phyloP scores from a whole-genome alignment of 2,329 filamentous ascomycete species.

The Daldinia sp. region DNA sequence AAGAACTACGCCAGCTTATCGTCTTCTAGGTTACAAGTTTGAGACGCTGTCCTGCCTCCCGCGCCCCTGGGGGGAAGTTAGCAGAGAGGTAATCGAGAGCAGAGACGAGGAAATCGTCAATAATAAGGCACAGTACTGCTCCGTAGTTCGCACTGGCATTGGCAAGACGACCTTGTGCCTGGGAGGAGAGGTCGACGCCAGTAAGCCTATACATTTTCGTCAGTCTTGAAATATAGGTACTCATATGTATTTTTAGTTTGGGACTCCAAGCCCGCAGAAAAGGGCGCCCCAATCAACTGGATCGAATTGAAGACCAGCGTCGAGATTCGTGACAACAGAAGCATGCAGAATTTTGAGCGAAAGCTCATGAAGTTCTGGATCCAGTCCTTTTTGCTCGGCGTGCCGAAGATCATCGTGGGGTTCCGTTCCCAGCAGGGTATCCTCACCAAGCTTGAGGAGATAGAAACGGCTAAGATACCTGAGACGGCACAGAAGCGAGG shows the following conservation, averaged over 20 bases:
- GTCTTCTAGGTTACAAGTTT: slow-evolving; percentile 87
- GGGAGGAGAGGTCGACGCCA: slow-evolving; percentile 92
- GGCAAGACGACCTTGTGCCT: slow-evolving; percentile 78
- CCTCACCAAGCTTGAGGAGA: slow-evolving; percentile 76
- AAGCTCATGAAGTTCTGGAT: slow-evolving; percentile 98
- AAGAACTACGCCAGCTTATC: slow-evolving; percentile 3
- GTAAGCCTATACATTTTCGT: slow-evolving; percentile 55
- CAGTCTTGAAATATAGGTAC: slow-evolving; percentile 4
- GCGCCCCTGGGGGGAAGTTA: slow-evolving; percentile 74
- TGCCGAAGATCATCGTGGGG: slow-evolving; percentile 90
- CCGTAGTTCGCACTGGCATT: slow-evolving; percentile 87
- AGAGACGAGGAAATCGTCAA: slow-evolving; percentile 77
- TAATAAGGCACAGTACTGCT: slow-evolving; percentile 96
- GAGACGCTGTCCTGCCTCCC: slow-evolving; percentile 84
- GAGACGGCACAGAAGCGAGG: slow-evolving; percentile 73
- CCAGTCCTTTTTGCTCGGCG: slow-evolving; percentile 92
- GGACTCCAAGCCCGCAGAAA: slow-evolving; percentile 77
- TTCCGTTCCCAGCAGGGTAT: slow-evolving; percentile 80
- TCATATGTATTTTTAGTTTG: slow-evolving; percentile 65
- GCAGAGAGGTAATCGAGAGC: slow-evolving; percentile 79
- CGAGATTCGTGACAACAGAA: slow-evolving; percentile 71
- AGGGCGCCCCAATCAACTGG: slow-evolving; percentile 81
- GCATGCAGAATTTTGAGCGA: slow-evolving; percentile 80
- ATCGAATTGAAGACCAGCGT: slow-evolving; percentile 94
- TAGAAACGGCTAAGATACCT: slow-evolving; percentile 82